A percentile compares a stretch with the other conserved stretches of the same genome.
Evolutionary conservation across 202 grass and related monocot genomes (phyloP).

Genomic region (Miscanthus sacchariflorus): DNA sequence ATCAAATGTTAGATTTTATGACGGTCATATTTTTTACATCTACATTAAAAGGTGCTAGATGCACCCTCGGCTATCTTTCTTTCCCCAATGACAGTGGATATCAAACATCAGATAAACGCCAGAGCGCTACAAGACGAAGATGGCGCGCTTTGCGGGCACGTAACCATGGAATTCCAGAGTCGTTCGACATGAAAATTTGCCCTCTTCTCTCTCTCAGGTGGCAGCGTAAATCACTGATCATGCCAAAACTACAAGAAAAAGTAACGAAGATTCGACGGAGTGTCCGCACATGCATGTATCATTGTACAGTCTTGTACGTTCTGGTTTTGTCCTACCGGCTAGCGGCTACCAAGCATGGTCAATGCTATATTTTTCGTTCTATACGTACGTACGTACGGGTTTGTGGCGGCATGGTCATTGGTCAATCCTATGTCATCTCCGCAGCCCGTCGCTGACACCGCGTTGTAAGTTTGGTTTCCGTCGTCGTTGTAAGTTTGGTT

Average conservation of each 20-base stretch:
- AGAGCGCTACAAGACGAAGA: background rate
- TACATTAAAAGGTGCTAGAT: background rate
- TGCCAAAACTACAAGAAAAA: background rate
- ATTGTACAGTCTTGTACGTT: background rate
- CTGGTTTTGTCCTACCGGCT: background rate
- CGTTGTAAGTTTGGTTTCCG: too few relatives aligned
- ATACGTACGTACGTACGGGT: too few relatives aligned
- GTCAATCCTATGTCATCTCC: too few relatives aligned
- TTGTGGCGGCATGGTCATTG: too few relatives aligned
- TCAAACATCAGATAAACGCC: background rate
- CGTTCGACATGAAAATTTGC: slow-evolving; percentile 28
- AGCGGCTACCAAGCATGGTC: background rate
- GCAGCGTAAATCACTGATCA: background rate
- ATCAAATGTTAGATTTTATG: too few relatives aligned
- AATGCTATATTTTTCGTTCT: too few relatives aligned
- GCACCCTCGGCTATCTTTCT: background rate
- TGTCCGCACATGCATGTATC: background rate
- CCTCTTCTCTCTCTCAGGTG: too few relatives aligned
- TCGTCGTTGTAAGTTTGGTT: too few relatives aligned
- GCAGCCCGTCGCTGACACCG: too few relatives aligned
- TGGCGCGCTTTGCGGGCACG: slow-evolving; percentile 5
- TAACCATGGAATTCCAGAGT: slow-evolving; percentile 21
- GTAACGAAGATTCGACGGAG: background rate
- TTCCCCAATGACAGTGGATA: background rate
- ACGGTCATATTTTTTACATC: too few relatives aligned